Evolutionary conservation across 2,329 filamentous ascomycete genomes (phyloP), one percentile per base, ranked within the genome.

Genomic region (Fusarium tupiense): DNA sequence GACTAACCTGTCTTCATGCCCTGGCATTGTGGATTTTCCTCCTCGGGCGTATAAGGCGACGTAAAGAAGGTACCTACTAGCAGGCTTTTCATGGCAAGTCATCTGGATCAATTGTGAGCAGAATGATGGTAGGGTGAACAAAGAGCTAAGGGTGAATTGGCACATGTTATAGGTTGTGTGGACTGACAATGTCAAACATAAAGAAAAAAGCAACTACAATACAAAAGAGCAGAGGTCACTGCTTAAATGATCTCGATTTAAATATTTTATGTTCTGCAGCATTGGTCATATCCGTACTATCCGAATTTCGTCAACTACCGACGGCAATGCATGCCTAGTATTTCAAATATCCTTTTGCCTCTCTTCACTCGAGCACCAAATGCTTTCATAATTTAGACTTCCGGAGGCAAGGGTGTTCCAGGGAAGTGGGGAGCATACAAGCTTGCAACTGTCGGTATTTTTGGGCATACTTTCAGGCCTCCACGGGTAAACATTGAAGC

Each of bases 401-500:
- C 8, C 38, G 38, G 38, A 40, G 6, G 20, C 20, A 40, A 22
- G 20, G 38, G 38, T 8, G 38, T 14, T 40, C 13, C 20, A 40
- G 38, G 38, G 38, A 22, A 14, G 38, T 40, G 20, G 38, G 22
- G 12, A 40, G 38, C 7, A 40, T 22, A 6, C 38, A 22, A 40
- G 20, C 38, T 40, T 40, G 8, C 3, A 40, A 22, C 38, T 14
- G 6, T 40, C 8, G 12, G 38, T 13, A 40, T 40, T 22, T 4
- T 40, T 40, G 8, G 20, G 38, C 3, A 22, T 14, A 22, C 38
- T 40, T 40, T 40, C 38, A 22, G 12, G 38, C 7, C 33, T 35
- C 14, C 6, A 3, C 1, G 33, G 14, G 33, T 35, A 40, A 1
- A 7, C 20, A 40, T 22, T 0, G 12, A 40, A 22, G 4, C 20